These are phyloP conservation scores for Butyriboletus appendiculatus DNA, from an alignment of 1,284 basidiomycete genomes.

Conservation along the genomic window DNA sequence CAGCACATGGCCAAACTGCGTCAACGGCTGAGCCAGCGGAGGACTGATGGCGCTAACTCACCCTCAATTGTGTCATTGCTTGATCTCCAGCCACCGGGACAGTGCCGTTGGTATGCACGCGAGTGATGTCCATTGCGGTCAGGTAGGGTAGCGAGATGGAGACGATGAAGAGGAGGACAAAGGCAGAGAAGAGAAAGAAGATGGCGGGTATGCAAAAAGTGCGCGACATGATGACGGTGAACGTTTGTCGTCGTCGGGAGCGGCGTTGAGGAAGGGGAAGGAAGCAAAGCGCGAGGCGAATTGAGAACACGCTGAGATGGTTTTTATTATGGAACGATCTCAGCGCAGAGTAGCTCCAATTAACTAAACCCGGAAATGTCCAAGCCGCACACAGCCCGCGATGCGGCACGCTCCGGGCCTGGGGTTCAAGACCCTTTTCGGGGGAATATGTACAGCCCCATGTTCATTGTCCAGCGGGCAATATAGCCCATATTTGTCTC, in stretches of 20 bases:
- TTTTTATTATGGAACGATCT: conserved; percentile 21
- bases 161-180: conserved; percentile 65
- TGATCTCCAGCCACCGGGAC: conserved; percentile 34
- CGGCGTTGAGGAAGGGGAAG: conserved; percentile 7
- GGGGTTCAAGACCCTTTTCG: neutral
- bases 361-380: conserved; percentile 2
- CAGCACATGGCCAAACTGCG: conserved; percentile 5
- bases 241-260: neutral
- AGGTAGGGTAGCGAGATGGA: conserved; percentile 71
- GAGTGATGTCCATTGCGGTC: conserved; percentile 61
- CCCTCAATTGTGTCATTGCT: conserved; percentile 51
- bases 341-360: neutral
- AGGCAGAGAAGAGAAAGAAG: conserved; percentile 60
- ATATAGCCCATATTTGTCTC: too few relatives aligned
- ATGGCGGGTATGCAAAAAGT: conserved; percentile 66
- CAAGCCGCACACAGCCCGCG: neutral
- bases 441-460: too few relatives aligned
- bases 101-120: conserved; percentile 47
- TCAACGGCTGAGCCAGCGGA: conserved; percentile 12
- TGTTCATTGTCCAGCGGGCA: too few relatives aligned
- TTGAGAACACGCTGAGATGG: neutral
- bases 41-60: conserved; percentile 38
- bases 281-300: conserved; percentile 5
- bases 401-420: neutral
- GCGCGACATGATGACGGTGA: conserved; percentile 43